Percentiles rank a stretch among this genome's conserved stretches.
Conservation (phyloP, 192 early-diverging fungal species). For the Entomortierella chlamydospora region DNA sequence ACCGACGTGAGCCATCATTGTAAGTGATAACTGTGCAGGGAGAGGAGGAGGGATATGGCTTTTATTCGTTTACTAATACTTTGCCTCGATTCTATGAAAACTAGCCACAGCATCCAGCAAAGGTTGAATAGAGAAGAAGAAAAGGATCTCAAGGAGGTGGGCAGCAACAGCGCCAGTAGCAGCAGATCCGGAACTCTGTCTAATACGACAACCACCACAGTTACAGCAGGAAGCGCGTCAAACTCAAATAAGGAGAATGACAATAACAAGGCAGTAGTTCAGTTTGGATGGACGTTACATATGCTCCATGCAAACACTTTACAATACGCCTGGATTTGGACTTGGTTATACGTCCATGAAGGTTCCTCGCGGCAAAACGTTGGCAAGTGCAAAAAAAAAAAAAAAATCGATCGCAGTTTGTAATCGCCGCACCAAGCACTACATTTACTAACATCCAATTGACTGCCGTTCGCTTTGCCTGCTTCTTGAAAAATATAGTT, state of each 20-base stretch:
- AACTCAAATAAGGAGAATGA: not conserved
- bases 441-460: no score
- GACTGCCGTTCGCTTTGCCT: no score
- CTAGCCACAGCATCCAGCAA: no score
- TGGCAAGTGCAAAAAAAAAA: conserved; percentile 13
- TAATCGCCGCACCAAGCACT: no score
- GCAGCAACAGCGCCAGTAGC: not conserved
- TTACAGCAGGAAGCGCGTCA: not conserved
- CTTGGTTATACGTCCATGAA: conserved; percentile 16
- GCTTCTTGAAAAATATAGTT: conserved; percentile 11
- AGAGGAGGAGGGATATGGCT: no score
- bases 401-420: no score
- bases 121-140: not conserved
- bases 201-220: no score
- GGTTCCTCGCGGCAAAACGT: conserved; percentile 37
- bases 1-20: not conserved
- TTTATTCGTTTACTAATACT: not conserved
- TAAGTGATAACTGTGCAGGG: no score
- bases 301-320: conserved; percentile 35
- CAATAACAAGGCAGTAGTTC: conserved; percentile 16
- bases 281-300: conserved; percentile 49
- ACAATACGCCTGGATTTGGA: conserved; percentile 52
- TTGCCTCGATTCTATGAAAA: no score
- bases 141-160: not conserved
- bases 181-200: not conserved